A percentile compares a stretch with the other conserved stretches of the same genome.
Evolutionary conservation across 1,284 basidiomycete genomes (phyloP).

Genomic region (Coriolopsis trogii): DNA sequence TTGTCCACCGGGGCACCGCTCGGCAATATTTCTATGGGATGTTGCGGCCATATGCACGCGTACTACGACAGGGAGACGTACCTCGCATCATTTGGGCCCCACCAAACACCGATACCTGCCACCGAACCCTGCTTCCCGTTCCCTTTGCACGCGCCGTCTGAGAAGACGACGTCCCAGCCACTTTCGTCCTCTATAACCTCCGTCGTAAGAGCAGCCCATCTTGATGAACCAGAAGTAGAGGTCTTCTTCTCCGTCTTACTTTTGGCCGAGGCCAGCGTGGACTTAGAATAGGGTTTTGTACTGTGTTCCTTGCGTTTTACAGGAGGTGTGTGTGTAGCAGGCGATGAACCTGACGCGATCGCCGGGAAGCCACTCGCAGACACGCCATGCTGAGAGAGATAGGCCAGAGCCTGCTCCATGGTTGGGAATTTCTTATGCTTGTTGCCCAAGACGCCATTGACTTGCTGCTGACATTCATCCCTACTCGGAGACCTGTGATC

Average conservation of each 20-base stretch:
- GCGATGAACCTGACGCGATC: neutral
- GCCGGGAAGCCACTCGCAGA: neutral
- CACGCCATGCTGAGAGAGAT: constrained; percentile 21
- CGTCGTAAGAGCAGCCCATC: constrained; percentile 13
- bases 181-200: constrained; percentile 24
- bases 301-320: neutral
- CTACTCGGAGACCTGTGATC: constrained; percentile 32
- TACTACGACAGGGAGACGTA: constrained; percentile 28
- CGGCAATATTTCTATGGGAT: constrained; percentile 68
- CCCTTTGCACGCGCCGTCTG: constrained; percentile 79
- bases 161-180: constrained; percentile 64
- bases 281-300: constrained; percentile 10
- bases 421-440: constrained; percentile 66
- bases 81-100: constrained; percentile 65
- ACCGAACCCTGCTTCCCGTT: constrained; percentile 65
- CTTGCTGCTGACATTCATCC: constrained; percentile 62
- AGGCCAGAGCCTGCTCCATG: constrained; percentile 50
- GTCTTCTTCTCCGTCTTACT: neutral
- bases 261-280: neutral
- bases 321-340: neutral
- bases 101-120: constrained; percentile 82
- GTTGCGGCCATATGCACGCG: neutral
- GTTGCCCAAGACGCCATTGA: constrained; percentile 58
- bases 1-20: constrained; percentile 80
- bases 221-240: constrained; percentile 2